phyloP scores from a whole-genome alignment of 2,329 filamentous ascomycete species.

The Aspergillus uvarum region DNA sequence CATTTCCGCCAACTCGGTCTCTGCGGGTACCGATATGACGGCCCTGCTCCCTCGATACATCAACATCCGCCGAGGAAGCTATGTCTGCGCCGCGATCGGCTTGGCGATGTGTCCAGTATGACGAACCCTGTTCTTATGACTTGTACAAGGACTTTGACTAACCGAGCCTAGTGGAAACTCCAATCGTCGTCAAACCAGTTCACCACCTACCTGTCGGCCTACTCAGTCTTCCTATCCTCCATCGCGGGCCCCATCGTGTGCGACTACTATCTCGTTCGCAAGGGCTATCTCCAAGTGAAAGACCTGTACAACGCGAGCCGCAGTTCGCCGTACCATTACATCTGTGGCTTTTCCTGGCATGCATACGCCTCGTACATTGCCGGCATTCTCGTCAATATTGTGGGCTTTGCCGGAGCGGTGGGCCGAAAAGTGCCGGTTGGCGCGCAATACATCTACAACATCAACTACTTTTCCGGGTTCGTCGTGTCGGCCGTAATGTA shows the following conservation, averaged over 20 bases:
- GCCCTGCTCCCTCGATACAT: slow-evolving; percentile 76
- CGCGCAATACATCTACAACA: slow-evolving; percentile 80
- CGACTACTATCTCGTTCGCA: slow-evolving; percentile 85
- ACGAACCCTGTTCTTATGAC: background rate
- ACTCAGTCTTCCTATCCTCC: slow-evolving; percentile 89
- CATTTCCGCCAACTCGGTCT: slow-evolving; percentile 82
- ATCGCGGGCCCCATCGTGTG: slow-evolving; percentile 88
- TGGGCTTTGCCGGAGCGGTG: slow-evolving; percentile 83
- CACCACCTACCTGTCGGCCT: slow-evolving; percentile 86
- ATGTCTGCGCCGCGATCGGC: slow-evolving; percentile 76
- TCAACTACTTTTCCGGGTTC: slow-evolving; percentile 90
- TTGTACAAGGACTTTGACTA: slow-evolving; percentile 7
- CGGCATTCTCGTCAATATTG: slow-evolving; percentile 85
- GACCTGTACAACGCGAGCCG: slow-evolving; percentile 72
- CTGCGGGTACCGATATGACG: slow-evolving; percentile 78
- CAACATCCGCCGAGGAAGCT: slow-evolving; percentile 83
- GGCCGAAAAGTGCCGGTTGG: slow-evolving; percentile 70
- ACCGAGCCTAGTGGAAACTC: slow-evolving; percentile 57
- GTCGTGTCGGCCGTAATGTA: slow-evolving; percentile 67
- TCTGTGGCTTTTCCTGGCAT: slow-evolving; percentile 74
- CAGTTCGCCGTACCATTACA: slow-evolving; percentile 68
- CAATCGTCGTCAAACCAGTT: slow-evolving; percentile 76
- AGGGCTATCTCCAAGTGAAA: slow-evolving; percentile 74
- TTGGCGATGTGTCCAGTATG: slow-evolving; percentile 77
- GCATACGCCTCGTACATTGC: slow-evolving; percentile 79